Conservation (phyloP, 2,329 filamentous ascomycete species). For the Aureobasidium sp. region DNA sequence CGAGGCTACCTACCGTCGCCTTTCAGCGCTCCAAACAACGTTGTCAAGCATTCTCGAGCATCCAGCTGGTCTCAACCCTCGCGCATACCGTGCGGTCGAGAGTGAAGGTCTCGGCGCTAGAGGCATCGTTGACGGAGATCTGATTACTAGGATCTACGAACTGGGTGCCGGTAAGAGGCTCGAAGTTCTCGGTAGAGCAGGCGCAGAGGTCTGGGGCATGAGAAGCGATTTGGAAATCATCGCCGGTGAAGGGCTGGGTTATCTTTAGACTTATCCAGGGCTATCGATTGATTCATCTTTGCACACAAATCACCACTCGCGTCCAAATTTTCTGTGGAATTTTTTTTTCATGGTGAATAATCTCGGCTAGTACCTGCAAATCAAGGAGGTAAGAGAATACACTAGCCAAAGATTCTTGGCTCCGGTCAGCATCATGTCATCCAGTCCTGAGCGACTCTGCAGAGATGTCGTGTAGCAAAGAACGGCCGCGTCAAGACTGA, state of each 20-base stretch:
- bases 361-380: too few relatives aligned
- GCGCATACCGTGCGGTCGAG: conserved; percentile 60
- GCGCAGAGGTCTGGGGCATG: conserved; percentile 59
- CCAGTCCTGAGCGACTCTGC: too few relatives aligned
- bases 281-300: too few relatives aligned
- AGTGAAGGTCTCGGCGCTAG: conserved; percentile 46
- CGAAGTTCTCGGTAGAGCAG: conserved; percentile 70
- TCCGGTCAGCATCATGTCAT: too few relatives aligned
- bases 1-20: conserved; percentile 74
- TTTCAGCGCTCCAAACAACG: conserved; percentile 74
- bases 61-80: conserved; percentile 73
- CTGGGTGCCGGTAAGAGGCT: conserved; percentile 61
- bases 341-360: too few relatives aligned
- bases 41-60: conserved; percentile 70
- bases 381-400: too few relatives aligned
- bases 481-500: too few relatives aligned
- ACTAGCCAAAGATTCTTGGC: too few relatives aligned
- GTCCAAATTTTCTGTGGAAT: too few relatives aligned
- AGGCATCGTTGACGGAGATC: conserved; percentile 69
- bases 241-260: conserved; percentile 57
- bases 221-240: conserved; percentile 62
- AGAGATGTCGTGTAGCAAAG: too few relatives aligned
- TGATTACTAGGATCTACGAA: conserved; percentile 70
- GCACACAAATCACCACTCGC: too few relatives aligned
- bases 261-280: conserved; percentile 32